phyloP scores from a whole-genome alignment of 345 rosid species.

The Aegle marmelos region DNA sequence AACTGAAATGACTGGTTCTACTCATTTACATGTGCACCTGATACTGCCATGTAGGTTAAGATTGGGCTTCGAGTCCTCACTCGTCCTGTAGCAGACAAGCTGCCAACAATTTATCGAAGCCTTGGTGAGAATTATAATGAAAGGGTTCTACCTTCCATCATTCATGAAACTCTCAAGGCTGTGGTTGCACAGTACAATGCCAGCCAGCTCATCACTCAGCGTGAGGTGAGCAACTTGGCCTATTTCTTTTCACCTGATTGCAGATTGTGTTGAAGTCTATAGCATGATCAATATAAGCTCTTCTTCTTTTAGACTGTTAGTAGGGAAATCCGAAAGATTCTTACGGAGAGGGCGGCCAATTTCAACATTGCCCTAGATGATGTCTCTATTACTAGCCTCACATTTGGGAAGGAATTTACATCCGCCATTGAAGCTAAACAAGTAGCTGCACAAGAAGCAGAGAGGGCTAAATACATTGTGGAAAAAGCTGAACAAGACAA shows the following conservation, averaged over 20 bases:
- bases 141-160: constrained; percentile 88
- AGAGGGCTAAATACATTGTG: constrained; percentile 89
- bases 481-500: constrained; percentile 96
- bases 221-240: constrained; percentile 53
- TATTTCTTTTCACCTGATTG: neutral
- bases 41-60: constrained; percentile 55
- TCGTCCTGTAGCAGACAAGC: constrained; percentile 66
- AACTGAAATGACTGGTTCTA: neutral
- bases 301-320: constrained; percentile 57
- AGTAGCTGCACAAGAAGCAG: constrained; percentile 97
- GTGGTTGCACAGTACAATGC: constrained; percentile 97
- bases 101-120: constrained; percentile 76
- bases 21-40: neutral
- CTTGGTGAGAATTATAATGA: constrained; percentile 84
- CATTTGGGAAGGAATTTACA: constrained; percentile 90
- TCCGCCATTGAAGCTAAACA: constrained; percentile 95
- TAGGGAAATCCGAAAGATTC: constrained; percentile 78
- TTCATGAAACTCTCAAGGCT: constrained; percentile 86
- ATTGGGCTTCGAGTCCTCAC: constrained; percentile 96
- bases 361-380: constrained; percentile 83
- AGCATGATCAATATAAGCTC: neutral
- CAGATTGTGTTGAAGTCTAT: neutral
- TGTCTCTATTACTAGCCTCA: constrained; percentile 81
- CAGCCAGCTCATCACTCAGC: constrained; percentile 92
- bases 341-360: constrained; percentile 74